Evolutionary conservation across 306 rosid genomes (phyloP), one percentile per base, ranked within the genome.

Genomic region (Phaseolus lunatus): DNA sequence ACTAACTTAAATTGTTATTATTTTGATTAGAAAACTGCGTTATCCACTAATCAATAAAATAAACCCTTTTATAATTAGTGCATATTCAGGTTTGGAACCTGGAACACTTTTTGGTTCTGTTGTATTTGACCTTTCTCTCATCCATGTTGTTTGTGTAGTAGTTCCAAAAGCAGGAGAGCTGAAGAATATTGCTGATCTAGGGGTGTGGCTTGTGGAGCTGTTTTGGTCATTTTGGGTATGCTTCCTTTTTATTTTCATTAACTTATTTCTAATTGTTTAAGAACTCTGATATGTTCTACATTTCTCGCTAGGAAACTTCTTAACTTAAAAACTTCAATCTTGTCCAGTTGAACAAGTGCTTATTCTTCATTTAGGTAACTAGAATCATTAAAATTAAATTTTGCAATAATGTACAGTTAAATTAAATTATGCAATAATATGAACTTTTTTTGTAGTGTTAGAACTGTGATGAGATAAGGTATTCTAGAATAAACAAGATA

Each of bases 71-170:
- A n/a, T n/a, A n/a, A 45, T 45, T 44, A 47, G 31, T 68, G 62
- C 41, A 82, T 74, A 35, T 82, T 52, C 80, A 95, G 98, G 98
- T 86, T 89, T 92, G 91, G 98, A 97, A 65, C 98, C 98, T 29
- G 98, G 96, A 75, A 95, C 98, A 12, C 97, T 95, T 67, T 92
- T 95, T 59, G 98, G 98, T 72, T 95, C 98, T 78, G 98, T 97
- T 70, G 97, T 97, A 59, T 95, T 95, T 77, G 97, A 95, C 77
- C 95, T 94, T 78, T 95, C 92, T 76, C 98, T 97, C 75, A 95
- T 95, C 80, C 98, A 94, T 53, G 98, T 97, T 56, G 90, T 90
- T 74, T 94, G 98, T 67, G 93, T 94, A 44, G 85, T 94, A 56
- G 89, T 89, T 87, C 97, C 97, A 16, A 90, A 84, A 87, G 93